Percentiles rank a stretch among this genome's conserved stretches.
Evolutionary conservation across 225 moss, liverwort and hornwort species (phyloP).

Genomic region (Thuidium tamariscinum): DNA sequence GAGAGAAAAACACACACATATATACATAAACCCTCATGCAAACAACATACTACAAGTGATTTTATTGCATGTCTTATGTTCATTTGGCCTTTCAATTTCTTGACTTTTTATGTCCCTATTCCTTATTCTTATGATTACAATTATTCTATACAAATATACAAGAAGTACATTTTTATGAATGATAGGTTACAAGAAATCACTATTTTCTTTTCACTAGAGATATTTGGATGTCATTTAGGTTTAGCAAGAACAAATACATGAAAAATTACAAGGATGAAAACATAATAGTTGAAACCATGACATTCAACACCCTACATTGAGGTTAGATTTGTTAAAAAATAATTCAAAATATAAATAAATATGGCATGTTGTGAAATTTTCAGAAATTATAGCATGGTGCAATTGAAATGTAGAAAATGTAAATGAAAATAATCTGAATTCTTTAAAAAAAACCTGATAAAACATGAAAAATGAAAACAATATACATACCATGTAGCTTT

Average conservation of each 20-base stretch:
- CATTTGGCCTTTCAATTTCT: neutral
- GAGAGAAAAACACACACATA: no score
- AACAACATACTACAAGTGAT: neutral
- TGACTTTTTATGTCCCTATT: neutral
- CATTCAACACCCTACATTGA: no score
- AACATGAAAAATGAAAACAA: no score
- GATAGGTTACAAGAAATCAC: neutral
- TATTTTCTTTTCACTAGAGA: rapidly evolving
- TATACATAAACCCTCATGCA: rapidly evolving
- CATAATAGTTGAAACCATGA: neutral
- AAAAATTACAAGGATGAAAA: neutral
- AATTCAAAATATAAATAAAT: no score
- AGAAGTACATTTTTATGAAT: neutral
- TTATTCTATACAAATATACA: neutral
- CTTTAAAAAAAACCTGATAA: no score
- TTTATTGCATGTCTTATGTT: neutral
- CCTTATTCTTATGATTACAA: neutral
- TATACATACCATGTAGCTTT: no score
- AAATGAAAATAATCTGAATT: no score
- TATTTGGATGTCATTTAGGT: neutral
- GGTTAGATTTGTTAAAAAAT: no score
- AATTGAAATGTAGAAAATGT: no score
- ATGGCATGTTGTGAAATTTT: no score
- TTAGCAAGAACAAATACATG: neutral
- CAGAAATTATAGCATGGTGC: no score